Conservation (phyloP, 805 yeast genomes). For the Saccharomyces paradoxus region DNA sequence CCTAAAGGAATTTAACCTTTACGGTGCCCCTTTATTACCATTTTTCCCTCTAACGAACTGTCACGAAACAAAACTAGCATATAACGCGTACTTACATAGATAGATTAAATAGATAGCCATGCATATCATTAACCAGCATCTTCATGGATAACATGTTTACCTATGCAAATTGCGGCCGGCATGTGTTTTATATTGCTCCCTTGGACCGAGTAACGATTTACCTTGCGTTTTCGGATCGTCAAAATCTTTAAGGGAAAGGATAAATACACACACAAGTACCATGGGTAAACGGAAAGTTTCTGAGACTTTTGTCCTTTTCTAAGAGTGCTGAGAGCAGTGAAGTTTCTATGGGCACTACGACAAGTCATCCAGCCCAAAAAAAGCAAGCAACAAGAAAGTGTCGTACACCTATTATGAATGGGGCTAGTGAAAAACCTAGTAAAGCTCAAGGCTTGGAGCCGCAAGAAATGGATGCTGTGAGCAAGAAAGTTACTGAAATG, state of each 20-base stretch:
- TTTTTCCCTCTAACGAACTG: background rate
- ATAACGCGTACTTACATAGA: background rate
- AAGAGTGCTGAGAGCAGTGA: background rate
- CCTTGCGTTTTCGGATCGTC: background rate
- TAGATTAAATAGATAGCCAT: background rate
- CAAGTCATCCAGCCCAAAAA: background rate
- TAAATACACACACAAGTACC: background rate
- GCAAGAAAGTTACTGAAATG: background rate
- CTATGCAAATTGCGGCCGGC: background rate
- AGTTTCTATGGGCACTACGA: background rate
- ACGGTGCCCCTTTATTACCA: background rate
- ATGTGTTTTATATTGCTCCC: background rate
- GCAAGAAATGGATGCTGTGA: background rate
- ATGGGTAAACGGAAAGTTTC: background rate
- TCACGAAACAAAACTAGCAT: background rate
- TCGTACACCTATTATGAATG: background rate
- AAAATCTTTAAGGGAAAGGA: background rate
- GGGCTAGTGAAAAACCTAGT: background rate
- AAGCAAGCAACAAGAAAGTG: background rate
- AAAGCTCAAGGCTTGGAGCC: background rate
- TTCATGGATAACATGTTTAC: background rate
- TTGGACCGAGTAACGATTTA: background rate
- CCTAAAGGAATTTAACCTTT: background rate
- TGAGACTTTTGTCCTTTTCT: background rate
- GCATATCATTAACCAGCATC: background rate